These are phyloP conservation scores for Ceratobasidium papillatum DNA, from an alignment of 1,284 basidiomycete species.

Conservation along the genomic window DNA sequence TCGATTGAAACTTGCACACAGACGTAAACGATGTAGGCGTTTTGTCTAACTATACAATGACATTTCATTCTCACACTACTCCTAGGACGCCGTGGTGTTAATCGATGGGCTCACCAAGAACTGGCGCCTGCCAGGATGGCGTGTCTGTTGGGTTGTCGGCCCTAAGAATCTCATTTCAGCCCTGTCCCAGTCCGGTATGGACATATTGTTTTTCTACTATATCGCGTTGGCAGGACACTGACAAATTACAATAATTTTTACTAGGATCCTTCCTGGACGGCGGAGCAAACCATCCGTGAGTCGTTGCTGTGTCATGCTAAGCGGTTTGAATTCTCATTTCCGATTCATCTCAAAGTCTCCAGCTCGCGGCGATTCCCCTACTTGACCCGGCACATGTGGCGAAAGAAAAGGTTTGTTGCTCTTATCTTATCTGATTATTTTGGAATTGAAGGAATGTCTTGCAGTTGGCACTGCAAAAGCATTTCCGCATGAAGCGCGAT, in stretches of 20 bases:
- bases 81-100: constrained; percentile 78
- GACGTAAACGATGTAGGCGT: constrained; percentile 76
- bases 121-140: constrained; percentile 92
- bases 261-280: constrained; percentile 85
- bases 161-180: constrained; percentile 89
- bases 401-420: constrained; percentile 67
- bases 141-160: constrained; percentile 95
- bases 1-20: constrained; percentile 15
- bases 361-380: constrained; percentile 84
- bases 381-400: constrained; percentile 75
- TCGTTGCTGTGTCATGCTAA: constrained; percentile 34
- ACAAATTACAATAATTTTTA: constrained; percentile 33
- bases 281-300: constrained; percentile 87
- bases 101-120: constrained; percentile 96
- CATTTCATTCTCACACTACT: neutral
- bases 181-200: constrained; percentile 79
- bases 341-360: constrained; percentile 62
- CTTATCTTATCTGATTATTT: neutral
- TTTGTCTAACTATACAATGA: neutral
- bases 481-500: constrained; percentile 92
- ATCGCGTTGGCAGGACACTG: neutral
- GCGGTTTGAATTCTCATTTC: constrained; percentile 16
- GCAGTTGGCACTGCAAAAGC: constrained; percentile 79
- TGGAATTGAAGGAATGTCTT: neutral
- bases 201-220: constrained; percentile 20